A percentile compares a stretch with the other conserved stretches of the same genome.
Evolutionary conservation across 371 early-diverging fungal genomes (phyloP).

Genomic region (Mortierella polycephala): DNA sequence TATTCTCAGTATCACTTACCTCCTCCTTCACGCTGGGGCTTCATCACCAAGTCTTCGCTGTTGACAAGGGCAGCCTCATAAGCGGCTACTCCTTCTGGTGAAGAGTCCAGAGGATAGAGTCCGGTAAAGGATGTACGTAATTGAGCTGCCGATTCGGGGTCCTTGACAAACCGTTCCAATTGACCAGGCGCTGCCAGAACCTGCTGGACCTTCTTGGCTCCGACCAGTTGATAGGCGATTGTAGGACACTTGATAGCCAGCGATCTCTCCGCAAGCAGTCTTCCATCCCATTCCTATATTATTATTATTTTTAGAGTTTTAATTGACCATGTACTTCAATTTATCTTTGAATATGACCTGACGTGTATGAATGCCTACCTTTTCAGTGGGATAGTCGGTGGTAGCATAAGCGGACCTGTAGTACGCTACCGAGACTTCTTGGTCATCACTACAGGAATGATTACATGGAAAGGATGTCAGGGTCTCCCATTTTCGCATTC

Average conservation of each 20-base stretch:
- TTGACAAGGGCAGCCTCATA: conserved; percentile 70
- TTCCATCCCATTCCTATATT: conserved; percentile 85
- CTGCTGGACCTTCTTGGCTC: conserved; percentile 97
- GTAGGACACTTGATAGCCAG: conserved; percentile 91
- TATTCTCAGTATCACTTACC: conserved; percentile 56
- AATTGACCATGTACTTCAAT: background rate
- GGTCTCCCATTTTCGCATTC: conserved; percentile 3
- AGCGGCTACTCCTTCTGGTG: conserved; percentile 75
- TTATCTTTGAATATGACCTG: too few species aligned
- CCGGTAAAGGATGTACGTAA: conserved; percentile 90
- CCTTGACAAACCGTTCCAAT: conserved; percentile 78
- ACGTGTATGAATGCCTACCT: conserved; percentile 44
- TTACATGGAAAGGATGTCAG: background rate
- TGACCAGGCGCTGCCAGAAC: conserved; percentile 84
- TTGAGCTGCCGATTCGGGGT: conserved; percentile 61
- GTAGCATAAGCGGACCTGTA: conserved; percentile 95
- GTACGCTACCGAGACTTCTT: conserved; percentile 91
- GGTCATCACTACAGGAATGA: conserved; percentile 60
- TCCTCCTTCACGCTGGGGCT: conserved; percentile 98
- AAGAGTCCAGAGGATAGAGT: conserved; percentile 86
- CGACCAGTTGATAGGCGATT: conserved; percentile 93
- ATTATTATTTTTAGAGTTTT: background rate
- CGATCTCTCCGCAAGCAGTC: conserved; percentile 85
- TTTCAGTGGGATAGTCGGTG: conserved; percentile 82
- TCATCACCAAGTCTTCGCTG: conserved; percentile 85